Evolutionary conservation across 2,329 filamentous ascomycete species (phyloP).

Genomic region (Onygenales sp.): DNA sequence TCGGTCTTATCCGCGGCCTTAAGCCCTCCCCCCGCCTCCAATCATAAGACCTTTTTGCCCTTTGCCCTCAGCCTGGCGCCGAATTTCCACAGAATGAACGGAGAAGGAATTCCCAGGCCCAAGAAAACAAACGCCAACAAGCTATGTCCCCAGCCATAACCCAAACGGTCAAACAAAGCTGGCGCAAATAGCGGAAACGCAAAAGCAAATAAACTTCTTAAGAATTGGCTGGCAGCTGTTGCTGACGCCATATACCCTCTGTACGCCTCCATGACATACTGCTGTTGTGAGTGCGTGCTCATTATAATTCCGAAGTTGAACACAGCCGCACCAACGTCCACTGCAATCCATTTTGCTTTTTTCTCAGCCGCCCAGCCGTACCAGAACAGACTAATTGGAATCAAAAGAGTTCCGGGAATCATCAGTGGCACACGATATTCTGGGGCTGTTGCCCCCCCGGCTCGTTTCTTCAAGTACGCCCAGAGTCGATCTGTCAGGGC

Average conservation of each 20-base stretch:
- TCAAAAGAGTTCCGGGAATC: conserved; percentile 43
- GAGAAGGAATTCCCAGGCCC: conserved; percentile 27
- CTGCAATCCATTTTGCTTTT: conserved; percentile 49
- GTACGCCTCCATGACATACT: conserved; percentile 51
- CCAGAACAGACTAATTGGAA: conserved; percentile 47
- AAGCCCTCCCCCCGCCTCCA: neutral
- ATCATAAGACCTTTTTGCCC: neutral
- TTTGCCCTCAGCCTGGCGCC: conserved; percentile 4
- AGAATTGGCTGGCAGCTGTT: conserved; percentile 45
- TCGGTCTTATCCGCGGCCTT: neutral
- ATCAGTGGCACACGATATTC: conserved; percentile 43
- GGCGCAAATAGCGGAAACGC: conserved; percentile 50
- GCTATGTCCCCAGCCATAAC: conserved; percentile 41
- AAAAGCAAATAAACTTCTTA: conserved; percentile 41
- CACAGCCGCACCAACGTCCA: conserved; percentile 18
- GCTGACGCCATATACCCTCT: conserved; percentile 39
- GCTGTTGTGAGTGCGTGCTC: conserved; percentile 15
- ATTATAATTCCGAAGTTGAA: conserved; percentile 8
- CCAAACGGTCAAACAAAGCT: conserved; percentile 37
- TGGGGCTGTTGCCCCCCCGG: neutral
- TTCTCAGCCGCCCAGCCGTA: conserved; percentile 51
- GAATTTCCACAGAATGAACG: conserved; percentile 4
- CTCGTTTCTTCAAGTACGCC: neutral
- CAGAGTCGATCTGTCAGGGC: conserved; percentile 15
- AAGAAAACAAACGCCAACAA: conserved; percentile 47